Conservation (phyloP, 257 asterid species). For the Solanum bulbocastanum region DNA sequence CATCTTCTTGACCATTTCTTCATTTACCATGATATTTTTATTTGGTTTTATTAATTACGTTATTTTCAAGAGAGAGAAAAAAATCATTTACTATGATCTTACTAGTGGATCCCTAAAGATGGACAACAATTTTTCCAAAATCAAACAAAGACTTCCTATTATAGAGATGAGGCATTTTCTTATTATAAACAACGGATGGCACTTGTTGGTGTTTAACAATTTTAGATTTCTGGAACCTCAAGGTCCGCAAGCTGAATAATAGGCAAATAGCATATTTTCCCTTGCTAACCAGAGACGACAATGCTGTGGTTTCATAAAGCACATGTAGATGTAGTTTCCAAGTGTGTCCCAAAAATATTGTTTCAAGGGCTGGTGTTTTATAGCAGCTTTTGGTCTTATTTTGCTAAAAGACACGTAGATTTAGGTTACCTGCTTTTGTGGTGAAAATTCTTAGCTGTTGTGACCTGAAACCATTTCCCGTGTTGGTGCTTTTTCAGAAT, state of each 20-base stretch:
- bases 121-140: neutral
- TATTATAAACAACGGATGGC: neutral
- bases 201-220: neutral
- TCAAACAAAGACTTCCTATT: neutral
- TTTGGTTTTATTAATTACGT: neutral
- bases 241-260: neutral
- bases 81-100: neutral
- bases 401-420: neutral
- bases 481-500: conserved; percentile 42
- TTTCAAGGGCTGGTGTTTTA: neutral
- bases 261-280: neutral
- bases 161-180: neutral
- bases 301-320: neutral
- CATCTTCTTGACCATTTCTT: neutral
- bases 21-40: neutral
- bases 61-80: neutral
- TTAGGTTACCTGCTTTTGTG: neutral
- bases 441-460: neutral
- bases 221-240: neutral
- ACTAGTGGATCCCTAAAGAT: neutral
- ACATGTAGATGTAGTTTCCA: neutral
- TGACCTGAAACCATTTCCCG: neutral
- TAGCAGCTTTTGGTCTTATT: neutral
- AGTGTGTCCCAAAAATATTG: neutral
- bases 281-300: neutral